These are phyloP conservation scores for Aspergillus uvarum DNA, from an alignment of 2,329 filamentous ascomycete species.

Conservation along the genomic window DNA sequence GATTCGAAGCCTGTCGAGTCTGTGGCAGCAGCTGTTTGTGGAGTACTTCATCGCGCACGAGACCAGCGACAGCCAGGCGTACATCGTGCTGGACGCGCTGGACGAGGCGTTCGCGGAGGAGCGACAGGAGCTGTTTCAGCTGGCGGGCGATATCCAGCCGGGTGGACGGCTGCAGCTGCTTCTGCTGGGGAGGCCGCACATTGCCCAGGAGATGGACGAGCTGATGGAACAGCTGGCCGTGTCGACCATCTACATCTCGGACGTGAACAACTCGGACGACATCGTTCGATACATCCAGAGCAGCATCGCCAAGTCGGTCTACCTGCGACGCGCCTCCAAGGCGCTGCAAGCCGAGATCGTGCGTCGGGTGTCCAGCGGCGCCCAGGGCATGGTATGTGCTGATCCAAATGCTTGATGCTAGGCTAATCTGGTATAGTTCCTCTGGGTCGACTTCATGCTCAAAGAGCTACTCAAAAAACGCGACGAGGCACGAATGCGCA, in stretches of 20 bases:
- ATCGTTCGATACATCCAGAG: constrained; percentile 46
- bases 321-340: constrained; percentile 36
- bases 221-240: constrained; percentile 32
- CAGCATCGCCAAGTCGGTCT: constrained; percentile 42
- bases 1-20: constrained; percentile 47
- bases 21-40: constrained; percentile 45
- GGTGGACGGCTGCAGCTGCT: constrained; percentile 37
- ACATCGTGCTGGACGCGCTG: constrained; percentile 50
- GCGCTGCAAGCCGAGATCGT: constrained; percentile 38
- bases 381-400: constrained; percentile 40
- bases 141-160: constrained; percentile 26
- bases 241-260: constrained; percentile 46
- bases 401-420: too few relatives aligned
- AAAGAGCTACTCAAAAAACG: constrained; percentile 49
- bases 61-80: constrained; percentile 35
- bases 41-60: constrained; percentile 39
- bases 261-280: constrained; percentile 45
- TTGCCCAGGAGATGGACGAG: constrained; percentile 34
- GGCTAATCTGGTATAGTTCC: constrained; percentile 31
- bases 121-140: constrained; percentile 38
- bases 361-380: constrained; percentile 43
- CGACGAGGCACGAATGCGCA: constrained; percentile 40
- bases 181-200: constrained; percentile 40
- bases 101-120: constrained; percentile 48
- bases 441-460: constrained; percentile 53